Percentiles rank a stretch among this genome's conserved stretches.
Conservation (phyloP, 176 grass and related monocot species). For the Cenchrus americanus region DNA sequence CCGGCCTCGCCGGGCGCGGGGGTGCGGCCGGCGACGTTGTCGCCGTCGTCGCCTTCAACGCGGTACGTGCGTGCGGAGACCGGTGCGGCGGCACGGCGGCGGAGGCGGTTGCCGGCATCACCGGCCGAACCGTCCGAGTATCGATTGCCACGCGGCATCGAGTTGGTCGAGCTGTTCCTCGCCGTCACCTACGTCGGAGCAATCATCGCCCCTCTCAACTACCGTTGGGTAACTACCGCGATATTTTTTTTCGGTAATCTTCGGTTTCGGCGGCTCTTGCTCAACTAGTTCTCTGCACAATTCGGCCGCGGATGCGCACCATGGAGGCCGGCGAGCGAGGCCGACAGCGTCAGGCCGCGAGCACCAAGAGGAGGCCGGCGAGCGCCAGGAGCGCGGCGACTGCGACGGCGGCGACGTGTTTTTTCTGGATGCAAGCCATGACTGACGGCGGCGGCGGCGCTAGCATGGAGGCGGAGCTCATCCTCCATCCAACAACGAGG, state of each 20-base stretch:
- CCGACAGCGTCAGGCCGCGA: too few relatives aligned
- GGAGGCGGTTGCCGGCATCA: not conserved
- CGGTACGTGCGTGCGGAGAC: constrained; percentile 41
- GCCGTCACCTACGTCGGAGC: constrained; percentile 69
- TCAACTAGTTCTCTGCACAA: not conserved
- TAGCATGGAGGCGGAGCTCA: too few relatives aligned
- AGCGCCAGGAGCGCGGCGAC: too few relatives aligned
- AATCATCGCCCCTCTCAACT: constrained; percentile 80
- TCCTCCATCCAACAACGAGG: too few relatives aligned
- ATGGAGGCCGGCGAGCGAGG: too few relatives aligned
- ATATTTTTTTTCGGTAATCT: not conserved
- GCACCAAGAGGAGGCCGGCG: too few relatives aligned
- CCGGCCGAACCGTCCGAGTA: not conserved
- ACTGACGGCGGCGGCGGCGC: too few relatives aligned
- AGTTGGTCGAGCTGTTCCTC: constrained; percentile 80
- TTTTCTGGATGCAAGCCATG: too few relatives aligned
- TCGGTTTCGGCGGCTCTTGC: not conserved
- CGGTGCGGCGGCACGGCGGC: not conserved
- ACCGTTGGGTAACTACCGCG: constrained; percentile 74
- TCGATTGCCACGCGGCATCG: constrained; percentile 44
- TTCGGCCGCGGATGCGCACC: too few relatives aligned
- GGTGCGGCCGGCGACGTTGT: constrained; percentile 50
- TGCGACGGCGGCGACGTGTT: too few relatives aligned
- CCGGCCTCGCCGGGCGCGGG: constrained; percentile 52
- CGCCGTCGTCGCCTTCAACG: constrained; percentile 78